A percentile compares a stretch with the other conserved stretches of the same genome.
phyloP scores from a whole-genome alignment of 2,329 filamentous ascomycete species.

The Penicillium psychrosexuale region DNA sequence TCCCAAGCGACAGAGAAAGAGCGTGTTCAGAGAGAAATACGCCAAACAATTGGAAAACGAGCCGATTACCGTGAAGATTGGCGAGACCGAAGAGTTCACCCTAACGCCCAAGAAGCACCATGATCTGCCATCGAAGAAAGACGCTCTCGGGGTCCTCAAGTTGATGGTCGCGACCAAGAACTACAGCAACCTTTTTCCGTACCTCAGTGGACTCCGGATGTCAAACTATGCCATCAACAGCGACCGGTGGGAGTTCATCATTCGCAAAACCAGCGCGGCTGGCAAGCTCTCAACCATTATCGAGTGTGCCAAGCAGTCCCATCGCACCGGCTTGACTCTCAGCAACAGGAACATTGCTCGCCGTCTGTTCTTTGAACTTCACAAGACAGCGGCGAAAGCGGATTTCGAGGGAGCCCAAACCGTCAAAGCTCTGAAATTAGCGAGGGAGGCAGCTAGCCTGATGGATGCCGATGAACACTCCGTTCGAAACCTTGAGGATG shows the following conservation, averaged over 20 bases:
- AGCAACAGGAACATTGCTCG: constrained; percentile 28
- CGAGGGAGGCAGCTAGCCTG: constrained; percentile 34
- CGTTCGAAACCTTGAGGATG: constrained; percentile 19
- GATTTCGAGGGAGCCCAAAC: constrained; percentile 35
- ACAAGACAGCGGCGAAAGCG: constrained; percentile 32
- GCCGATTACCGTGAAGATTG: constrained; percentile 41
- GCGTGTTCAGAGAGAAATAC: constrained; percentile 41
- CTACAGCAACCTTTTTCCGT: constrained; percentile 42
- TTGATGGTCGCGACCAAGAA: constrained; percentile 38
- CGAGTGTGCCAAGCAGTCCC: constrained; percentile 35
- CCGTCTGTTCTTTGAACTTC: constrained; percentile 39
- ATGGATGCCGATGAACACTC: constrained; percentile 38
- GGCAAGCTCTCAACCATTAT: constrained; percentile 37
- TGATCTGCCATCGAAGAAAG: constrained; percentile 34
- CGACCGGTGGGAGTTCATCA: constrained; percentile 34
- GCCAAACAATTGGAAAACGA: constrained; percentile 37
- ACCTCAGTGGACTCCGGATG: constrained; percentile 39
- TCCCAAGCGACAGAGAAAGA: constrained; percentile 34
- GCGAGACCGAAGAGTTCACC: constrained; percentile 39
- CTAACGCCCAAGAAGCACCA: constrained; percentile 37
- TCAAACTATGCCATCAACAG: constrained; percentile 27
- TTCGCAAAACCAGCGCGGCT: constrained; percentile 37
- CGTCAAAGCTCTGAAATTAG: constrained; percentile 31
- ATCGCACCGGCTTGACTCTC: constrained; percentile 38
- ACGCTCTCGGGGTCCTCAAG: constrained; percentile 31